Percentiles rank a stretch among this genome's conserved stretches.
These are phyloP conservation scores for Neoconidiobolus thromboides DNA, from an alignment of 371 early-diverging fungal genomes.

Conservation along the genomic window DNA sequence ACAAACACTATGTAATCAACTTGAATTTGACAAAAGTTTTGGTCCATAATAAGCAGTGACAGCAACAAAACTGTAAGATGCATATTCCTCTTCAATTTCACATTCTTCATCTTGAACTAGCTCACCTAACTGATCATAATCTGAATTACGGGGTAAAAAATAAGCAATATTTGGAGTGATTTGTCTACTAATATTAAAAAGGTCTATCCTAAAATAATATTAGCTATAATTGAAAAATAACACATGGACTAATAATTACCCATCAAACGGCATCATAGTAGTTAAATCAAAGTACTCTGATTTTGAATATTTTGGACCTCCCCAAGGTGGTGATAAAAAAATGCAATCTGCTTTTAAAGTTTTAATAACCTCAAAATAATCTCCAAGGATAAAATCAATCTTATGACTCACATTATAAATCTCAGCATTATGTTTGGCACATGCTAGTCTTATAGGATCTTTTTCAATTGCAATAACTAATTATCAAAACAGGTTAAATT, in stretches of 20 bases:
- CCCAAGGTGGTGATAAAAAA: constrained; percentile 92
- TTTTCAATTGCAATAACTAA: constrained; percentile 86
- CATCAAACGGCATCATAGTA: constrained; percentile 51
- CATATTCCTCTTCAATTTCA: constrained; percentile 50
- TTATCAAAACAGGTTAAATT: constrained; percentile 22
- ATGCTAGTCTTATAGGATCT: constrained; percentile 54
- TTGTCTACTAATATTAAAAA: constrained; percentile 35
- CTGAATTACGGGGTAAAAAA: constrained; percentile 68
- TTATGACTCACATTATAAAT: constrained; percentile 81
- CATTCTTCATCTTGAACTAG: constrained; percentile 29
- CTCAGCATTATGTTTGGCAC: constrained; percentile 68
- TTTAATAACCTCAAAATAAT: constrained; percentile 53
- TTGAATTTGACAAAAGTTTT: too few species aligned
- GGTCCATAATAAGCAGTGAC: constrained; percentile 48
- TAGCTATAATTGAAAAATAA: neutral
- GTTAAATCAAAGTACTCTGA: constrained; percentile 33
- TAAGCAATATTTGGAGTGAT: constrained; percentile 60
- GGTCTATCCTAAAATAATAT: constrained; percentile 18
- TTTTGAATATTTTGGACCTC: constrained; percentile 25
- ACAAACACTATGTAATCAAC: too few species aligned
- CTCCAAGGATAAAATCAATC: constrained; percentile 78
- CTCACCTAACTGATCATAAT: constrained; percentile 24
- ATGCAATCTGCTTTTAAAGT: constrained; percentile 56
- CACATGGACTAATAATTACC: constrained; percentile 21
- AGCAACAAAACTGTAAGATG: constrained; percentile 36